Evolutionary conservation across 2,329 filamentous ascomycete species (phyloP).

Genomic region (Fusarium globosum): DNA sequence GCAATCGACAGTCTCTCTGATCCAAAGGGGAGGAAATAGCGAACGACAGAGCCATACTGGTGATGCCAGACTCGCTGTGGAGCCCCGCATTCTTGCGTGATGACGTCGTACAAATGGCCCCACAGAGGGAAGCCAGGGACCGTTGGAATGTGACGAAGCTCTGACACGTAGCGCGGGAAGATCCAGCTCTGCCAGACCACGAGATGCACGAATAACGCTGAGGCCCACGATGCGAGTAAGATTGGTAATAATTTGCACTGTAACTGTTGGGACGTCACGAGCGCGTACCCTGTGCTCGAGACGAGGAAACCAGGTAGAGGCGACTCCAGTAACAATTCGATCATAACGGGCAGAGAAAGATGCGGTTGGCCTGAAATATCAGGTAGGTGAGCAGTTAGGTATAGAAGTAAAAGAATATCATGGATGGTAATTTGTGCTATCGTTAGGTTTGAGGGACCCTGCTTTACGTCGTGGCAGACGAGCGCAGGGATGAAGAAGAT

Average conservation of each 20-base stretch:
- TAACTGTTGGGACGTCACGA: background rate
- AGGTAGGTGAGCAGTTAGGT: background rate
- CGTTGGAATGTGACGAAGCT: background rate
- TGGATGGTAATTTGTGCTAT: background rate
- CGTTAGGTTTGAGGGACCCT: background rate
- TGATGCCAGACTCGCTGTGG: background rate
- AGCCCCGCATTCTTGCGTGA: background rate
- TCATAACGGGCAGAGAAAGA: background rate
- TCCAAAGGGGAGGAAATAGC: background rate
- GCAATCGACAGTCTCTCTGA: background rate
- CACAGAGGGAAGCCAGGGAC: background rate
- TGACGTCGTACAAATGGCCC: background rate
- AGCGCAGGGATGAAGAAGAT: too few relatives aligned
- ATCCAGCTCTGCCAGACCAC: background rate
- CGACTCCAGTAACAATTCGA: background rate
- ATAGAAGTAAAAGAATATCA: background rate
- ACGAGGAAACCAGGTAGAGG: background rate
- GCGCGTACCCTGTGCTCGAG: background rate
- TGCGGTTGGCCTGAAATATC: background rate
- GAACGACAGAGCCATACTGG: background rate
- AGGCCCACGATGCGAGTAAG: background rate
- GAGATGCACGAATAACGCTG: background rate
- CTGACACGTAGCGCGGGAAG: background rate
- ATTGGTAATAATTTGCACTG: background rate
- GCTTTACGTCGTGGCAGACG: too few relatives aligned